A percentile compares a stretch with the other conserved stretches of the same genome.
Conservation (phyloP, 2,329 filamentous ascomycete species). For the Leptographium flavum region DNA sequence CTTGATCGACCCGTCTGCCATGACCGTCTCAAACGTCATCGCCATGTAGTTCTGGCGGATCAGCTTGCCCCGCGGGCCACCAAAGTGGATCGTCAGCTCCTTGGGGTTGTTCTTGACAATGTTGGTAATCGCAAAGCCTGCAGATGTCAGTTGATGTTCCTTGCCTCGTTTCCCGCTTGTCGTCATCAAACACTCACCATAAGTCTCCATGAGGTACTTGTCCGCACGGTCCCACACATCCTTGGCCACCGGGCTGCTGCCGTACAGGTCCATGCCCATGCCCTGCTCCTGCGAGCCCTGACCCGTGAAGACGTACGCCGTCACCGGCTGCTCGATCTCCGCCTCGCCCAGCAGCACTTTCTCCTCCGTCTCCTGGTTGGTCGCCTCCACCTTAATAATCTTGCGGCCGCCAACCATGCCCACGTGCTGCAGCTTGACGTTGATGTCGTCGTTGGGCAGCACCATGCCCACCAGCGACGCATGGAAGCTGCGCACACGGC, state of each 20-base stretch:
- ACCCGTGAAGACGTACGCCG: slow-evolving; percentile 94
- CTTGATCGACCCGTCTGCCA: slow-evolving; percentile 80
- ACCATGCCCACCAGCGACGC: slow-evolving; percentile 98
- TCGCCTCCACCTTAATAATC: slow-evolving; percentile 97
- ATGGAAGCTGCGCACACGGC: slow-evolving; percentile 93
- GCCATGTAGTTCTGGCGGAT: slow-evolving; percentile 99
- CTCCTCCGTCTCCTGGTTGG: slow-evolving; percentile 89
- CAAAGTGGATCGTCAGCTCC: slow-evolving; percentile 96
- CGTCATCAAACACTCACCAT: slow-evolving; percentile 48
- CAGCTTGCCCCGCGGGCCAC: slow-evolving; percentile 88
- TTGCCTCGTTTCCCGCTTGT: neutral
- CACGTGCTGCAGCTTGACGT: slow-evolving; percentile 89
- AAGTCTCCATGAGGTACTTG: slow-evolving; percentile 96
- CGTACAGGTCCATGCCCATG: slow-evolving; percentile 99
- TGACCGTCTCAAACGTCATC: slow-evolving; percentile 99
- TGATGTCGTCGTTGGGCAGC: slow-evolving; percentile 84
- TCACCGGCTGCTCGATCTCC: slow-evolving; percentile 93
- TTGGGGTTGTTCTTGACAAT: slow-evolving; percentile 99
- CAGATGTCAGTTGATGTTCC: neutral
- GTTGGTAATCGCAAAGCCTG: slow-evolving; percentile 90
- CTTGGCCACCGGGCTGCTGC: slow-evolving; percentile 81
- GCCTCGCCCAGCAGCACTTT: slow-evolving; percentile 92
- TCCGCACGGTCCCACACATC: slow-evolving; percentile 97
- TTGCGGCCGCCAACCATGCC: slow-evolving; percentile 97
- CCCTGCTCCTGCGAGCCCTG: slow-evolving; percentile 98